Percentiles rank a stretch among this genome's conserved stretches.
Evolutionary conservation across 495 filamentous ascomycete genomes (phyloP).

Genomic region (Terfezia boudieri): DNA sequence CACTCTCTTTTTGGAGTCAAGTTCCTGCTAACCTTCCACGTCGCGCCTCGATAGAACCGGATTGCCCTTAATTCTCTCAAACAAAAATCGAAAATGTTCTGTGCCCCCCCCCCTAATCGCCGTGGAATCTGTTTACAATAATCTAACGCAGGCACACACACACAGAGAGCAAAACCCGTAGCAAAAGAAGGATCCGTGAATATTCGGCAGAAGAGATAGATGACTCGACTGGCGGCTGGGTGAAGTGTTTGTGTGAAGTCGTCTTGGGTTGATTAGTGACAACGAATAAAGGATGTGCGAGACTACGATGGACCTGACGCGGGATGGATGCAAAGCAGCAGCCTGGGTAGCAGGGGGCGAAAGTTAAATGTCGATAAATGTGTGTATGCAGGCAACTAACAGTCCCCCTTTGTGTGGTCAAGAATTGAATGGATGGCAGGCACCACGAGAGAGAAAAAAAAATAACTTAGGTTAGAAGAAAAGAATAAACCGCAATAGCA

Average conservation of each 20-base stretch:
- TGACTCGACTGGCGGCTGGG: neutral
- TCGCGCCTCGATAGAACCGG: too few relatives aligned
- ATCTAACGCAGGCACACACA: too few relatives aligned
- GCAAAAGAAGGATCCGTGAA: too few relatives aligned
- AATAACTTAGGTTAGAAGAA: slow-evolving; percentile 9
- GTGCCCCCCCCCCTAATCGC: too few relatives aligned
- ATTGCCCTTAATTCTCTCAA: too few relatives aligned
- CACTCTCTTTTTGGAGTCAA: too few relatives aligned
- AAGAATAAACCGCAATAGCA: slow-evolving; percentile 3
- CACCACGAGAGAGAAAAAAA: slow-evolving; percentile 2
- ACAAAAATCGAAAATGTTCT: too few relatives aligned
- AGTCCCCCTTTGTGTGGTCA: slow-evolving; percentile 7
- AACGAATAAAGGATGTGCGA: neutral
- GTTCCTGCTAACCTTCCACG: too few relatives aligned
- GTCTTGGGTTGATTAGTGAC: neutral
- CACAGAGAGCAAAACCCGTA: too few relatives aligned
- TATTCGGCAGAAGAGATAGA: too few relatives aligned
- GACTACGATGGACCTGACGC: neutral
- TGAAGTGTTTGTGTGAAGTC: neutral
- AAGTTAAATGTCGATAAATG: neutral
- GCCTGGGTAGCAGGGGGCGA: neutral
- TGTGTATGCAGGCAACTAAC: neutral
- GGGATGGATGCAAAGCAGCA: neutral
- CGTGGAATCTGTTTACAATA: too few relatives aligned
- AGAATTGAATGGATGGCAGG: slow-evolving; percentile 8